Percentiles rank a stretch among this genome's conserved stretches.
phyloP scores from a whole-genome alignment of 192 early-diverging fungal species.

The Coemansia sp. region DNA sequence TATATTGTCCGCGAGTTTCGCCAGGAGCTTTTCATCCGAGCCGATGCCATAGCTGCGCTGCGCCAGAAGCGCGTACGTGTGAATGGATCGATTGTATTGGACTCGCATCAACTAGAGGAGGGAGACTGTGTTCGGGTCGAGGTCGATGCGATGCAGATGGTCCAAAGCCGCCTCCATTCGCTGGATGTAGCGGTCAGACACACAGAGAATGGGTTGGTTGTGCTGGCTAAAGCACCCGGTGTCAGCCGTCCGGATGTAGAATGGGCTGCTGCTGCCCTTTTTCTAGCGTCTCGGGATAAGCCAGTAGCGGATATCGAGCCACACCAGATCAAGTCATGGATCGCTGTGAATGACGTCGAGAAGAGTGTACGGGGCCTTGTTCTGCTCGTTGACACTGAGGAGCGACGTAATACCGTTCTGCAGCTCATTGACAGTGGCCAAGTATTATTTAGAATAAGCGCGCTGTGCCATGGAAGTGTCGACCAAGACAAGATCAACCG shows the following conservation, averaged over 20 bases:
- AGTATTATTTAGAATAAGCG: slow-evolving; percentile 24
- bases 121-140: slow-evolving; percentile 56
- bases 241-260: slow-evolving; percentile 21
- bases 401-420: slow-evolving; percentile 9
- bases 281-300: slow-evolving; percentile 3
- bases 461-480: slow-evolving; percentile 50
- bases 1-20: slow-evolving; percentile 36
- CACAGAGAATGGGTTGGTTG: slow-evolving; percentile 56
- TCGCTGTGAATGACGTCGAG: slow-evolving; percentile 57
- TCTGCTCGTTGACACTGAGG: slow-evolving; percentile 19
- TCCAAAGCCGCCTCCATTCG: slow-evolving; percentile 43
- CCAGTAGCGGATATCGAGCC: neutral
- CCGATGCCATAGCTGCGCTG: slow-evolving; percentile 25
- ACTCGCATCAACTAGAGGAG: slow-evolving; percentile 49
- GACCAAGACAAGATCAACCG: slow-evolving; percentile 19
- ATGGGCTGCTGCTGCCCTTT: slow-evolving; percentile 29
- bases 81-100: slow-evolving; percentile 55
- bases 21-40: slow-evolving; percentile 26
- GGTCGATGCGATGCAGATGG: slow-evolving; percentile 45
- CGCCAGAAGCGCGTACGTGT: slow-evolving; percentile 55
- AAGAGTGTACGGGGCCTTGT: slow-evolving; percentile 60
- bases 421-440: slow-evolving; percentile 9
- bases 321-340: slow-evolving; percentile 27
- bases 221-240: slow-evolving; percentile 63
- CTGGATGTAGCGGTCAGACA: slow-evolving; percentile 55